These are phyloP conservation scores for Trametes polyzona DNA, from an alignment of 1,284 basidiomycete species.

Conservation along the genomic window DNA sequence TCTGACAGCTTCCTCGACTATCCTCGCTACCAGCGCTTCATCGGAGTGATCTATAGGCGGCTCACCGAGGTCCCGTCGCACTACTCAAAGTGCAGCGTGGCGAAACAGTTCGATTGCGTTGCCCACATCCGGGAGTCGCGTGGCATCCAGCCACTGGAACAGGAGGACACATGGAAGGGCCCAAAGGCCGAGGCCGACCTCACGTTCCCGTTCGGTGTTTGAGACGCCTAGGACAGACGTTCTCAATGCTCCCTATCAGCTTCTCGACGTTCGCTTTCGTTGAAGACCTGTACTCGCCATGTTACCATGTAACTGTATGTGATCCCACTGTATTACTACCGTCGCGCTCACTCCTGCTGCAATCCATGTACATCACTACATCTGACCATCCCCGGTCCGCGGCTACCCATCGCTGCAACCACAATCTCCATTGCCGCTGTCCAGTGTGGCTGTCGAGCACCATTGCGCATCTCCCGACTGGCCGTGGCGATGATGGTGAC, in stretches of 20 bases:
- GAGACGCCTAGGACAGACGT: conserved; percentile 4
- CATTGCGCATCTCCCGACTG: neutral
- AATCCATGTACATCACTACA: neutral
- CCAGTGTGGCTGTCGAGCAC: too few species aligned
- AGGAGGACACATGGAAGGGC: conserved; percentile 28
- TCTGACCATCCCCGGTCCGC: too few species aligned
- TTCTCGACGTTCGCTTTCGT: neutral
- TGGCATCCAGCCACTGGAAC: conserved; percentile 30
- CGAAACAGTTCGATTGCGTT: conserved; percentile 33
- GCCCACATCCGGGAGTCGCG: conserved; percentile 29
- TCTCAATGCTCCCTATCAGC: neutral
- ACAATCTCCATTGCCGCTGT: too few species aligned
- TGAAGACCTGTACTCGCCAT: neutral
- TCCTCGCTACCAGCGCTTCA: conserved; percentile 33
- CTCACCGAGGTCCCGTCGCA: conserved; percentile 34
- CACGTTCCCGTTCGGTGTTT: conserved; percentile 33
- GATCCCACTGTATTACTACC: neutral
- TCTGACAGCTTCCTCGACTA: conserved; percentile 29
- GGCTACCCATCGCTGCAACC: too few species aligned
- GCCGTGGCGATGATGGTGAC: neutral
- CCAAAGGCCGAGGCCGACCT: conserved; percentile 25
- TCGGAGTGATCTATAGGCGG: conserved; percentile 34
- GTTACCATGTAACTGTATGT: neutral
- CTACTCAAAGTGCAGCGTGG: conserved; percentile 33
- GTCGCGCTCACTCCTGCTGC: neutral